Percentiles rank a stretch among this genome's conserved stretches.
phyloP scores from a whole-genome alignment of 1,139 yeast species.

The Tardiomyces digboiensis region DNA sequence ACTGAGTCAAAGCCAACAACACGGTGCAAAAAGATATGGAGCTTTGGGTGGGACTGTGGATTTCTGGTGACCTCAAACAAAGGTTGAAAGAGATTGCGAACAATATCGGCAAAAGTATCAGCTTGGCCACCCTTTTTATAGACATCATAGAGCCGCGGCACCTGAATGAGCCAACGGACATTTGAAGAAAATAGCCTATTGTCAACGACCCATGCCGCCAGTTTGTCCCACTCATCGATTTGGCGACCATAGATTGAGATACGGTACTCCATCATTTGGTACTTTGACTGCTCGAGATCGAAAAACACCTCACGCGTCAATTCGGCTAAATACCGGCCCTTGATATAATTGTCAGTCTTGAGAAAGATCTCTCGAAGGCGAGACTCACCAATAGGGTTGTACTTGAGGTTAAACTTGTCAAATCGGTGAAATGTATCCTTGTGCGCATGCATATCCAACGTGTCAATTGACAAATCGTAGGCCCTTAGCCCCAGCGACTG shows the following conservation, averaged over 20 bases:
- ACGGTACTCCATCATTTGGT: constrained; percentile 95
- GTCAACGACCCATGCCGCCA: constrained; percentile 93
- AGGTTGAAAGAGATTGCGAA: constrained; percentile 78
- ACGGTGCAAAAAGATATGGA: constrained; percentile 79
- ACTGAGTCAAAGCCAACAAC: constrained; percentile 98
- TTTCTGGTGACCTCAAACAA: constrained; percentile 81
- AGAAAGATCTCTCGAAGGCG: constrained; percentile 91
- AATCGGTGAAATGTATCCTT: constrained; percentile 96
- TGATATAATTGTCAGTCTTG: constrained; percentile 87
- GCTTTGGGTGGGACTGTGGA: constrained; percentile 81
- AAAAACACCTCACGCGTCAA: constrained; percentile 84
- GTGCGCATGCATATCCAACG: constrained; percentile 99
- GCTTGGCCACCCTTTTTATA: constrained; percentile 75
- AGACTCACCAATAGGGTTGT: constrained; percentile 97
- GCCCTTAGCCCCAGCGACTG: constrained; percentile 85
- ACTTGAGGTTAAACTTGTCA: constrained; percentile 94
- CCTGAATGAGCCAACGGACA: constrained; percentile 94
- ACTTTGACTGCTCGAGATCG: constrained; percentile 89
- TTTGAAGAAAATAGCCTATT: constrained; percentile 87
- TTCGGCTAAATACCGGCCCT: constrained; percentile 88
- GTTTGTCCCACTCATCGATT: constrained; percentile 86
- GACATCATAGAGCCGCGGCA: constrained; percentile 87
- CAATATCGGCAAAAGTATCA: constrained; percentile 60
- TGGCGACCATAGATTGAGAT: constrained; percentile 91
- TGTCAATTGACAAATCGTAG: constrained; percentile 90